Base-by-base conservation (phyloP, 1,284 basidiomycete species). In the Austropuccinia psidii region DNA sequence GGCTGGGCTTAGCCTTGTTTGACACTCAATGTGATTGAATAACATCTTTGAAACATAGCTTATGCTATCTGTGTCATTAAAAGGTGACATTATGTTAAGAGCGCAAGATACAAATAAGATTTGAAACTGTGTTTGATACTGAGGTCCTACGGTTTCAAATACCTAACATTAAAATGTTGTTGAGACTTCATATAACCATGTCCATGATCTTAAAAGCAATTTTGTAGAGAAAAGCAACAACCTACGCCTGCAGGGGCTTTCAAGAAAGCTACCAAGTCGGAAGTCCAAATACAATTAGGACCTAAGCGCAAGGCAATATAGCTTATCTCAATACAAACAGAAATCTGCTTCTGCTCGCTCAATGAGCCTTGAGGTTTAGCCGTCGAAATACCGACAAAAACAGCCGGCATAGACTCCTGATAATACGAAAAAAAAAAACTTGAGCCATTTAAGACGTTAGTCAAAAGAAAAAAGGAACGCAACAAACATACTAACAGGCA, bases 61-160 rank as follows among this genome's bases (percentile, higher is more conserved):
- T 45, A 49, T 9, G 9, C 45, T 37, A 11, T n/a, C 45, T 47
- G 62, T 13, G 45, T 41, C 49, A 52, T 24, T 45, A 4, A 29
- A 45, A 4, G 75, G 68, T 15, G 77, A 75, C 0, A 76, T 72
- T 1, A 77, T 50, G 27, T 66, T 41, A 4, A 78, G 11, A 1
- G 76, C 76, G 39, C 73, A 75, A 31, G 76, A 75, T 27, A 69
- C 68, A 11, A 76, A 50, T 45, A 76, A 76, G 57, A 79, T 57
- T 52, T 76, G 82, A 33, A 98, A 82, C 5, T 84, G 83, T 1
- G 93, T 96, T 37, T 90, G 83, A 79, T 98, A 94, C 75, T 87
- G 93, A 0, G 95, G 95, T 24, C 93, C 87, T 15, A 97, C 92
- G 55, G 92, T 86, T 79, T 96, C 93, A 79, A 98, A 98, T 0